Evolutionary conservation across 306 rosid species (phyloP).

Genomic region (Citrullus amarus): DNA sequence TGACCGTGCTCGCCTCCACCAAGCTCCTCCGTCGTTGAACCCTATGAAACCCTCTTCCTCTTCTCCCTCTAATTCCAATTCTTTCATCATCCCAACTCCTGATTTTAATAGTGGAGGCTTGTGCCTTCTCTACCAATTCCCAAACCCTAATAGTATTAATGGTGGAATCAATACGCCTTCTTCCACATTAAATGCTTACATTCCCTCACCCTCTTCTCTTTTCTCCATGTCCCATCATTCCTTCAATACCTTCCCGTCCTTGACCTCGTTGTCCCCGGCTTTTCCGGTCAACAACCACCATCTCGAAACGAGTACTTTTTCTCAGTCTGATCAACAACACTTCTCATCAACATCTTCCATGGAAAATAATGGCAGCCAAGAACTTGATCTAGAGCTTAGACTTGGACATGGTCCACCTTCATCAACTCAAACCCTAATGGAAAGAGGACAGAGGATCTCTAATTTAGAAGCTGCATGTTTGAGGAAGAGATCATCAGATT

Average conservation of each 20-base stretch:
- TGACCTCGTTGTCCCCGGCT: conserved; percentile 11
- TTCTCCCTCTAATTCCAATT: background rate
- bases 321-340: background rate
- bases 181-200: conserved; percentile 5
- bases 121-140: conserved; percentile 61
- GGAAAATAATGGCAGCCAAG: conserved; percentile 25
- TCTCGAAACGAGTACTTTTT: background rate
- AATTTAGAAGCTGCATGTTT: conserved; percentile 1
- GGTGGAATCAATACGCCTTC: background rate
- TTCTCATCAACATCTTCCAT: background rate
- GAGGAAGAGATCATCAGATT: background rate
- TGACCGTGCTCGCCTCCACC: conserved; percentile 89
- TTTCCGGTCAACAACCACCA: conserved; percentile 2
- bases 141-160: conserved; percentile 39
- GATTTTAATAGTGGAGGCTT: conserved; percentile 44
- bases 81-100: conserved; percentile 39
- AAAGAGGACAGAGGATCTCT: background rate
- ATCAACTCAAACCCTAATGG: background rate
- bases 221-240: conserved; percentile 43
- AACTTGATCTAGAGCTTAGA: conserved; percentile 88
- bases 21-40: conserved; percentile 5
- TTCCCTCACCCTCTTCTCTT: conserved; percentile 39
- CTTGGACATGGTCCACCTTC: conserved; percentile 48
- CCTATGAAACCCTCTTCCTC: conserved; percentile 5
- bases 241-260: conserved; percentile 17